Evolutionary conservation across 768 basidiomycete species (phyloP).

Genomic region (Terana coerulea): DNA sequence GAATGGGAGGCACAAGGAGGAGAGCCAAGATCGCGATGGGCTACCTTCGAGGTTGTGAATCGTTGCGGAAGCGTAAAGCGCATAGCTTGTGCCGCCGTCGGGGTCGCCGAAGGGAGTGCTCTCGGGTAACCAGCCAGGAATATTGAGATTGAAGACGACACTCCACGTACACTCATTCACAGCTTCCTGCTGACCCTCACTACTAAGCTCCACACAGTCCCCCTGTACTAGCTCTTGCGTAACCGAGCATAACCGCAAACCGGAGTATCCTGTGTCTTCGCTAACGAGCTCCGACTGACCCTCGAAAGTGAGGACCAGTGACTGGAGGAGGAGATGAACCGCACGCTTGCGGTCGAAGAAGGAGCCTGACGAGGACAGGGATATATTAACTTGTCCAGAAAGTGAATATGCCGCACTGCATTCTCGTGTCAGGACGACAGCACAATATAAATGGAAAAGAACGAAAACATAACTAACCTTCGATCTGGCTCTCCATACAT

Average conservation of each 20-base stretch:
- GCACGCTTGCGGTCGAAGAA: slow-evolving; percentile 53
- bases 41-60: slow-evolving; percentile 45
- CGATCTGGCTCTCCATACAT: slow-evolving; percentile 69
- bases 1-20: slow-evolving; percentile 54
- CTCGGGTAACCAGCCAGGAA: slow-evolving; percentile 90
- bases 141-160: slow-evolving; percentile 71
- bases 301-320: slow-evolving; percentile 75
- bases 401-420: slow-evolving; percentile 82
- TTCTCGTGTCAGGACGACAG: background rate
- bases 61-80: slow-evolving; percentile 63
- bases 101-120: slow-evolving; percentile 39
- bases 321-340: slow-evolving; percentile 56
- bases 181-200: slow-evolving; percentile 59
- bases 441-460: too few relatives aligned
- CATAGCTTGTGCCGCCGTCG: slow-evolving; percentile 56
- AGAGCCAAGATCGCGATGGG: slow-evolving; percentile 41
- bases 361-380: slow-evolving; percentile 47
- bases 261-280: slow-evolving; percentile 60
- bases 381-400: slow-evolving; percentile 73
- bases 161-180: slow-evolving; percentile 63
- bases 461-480: slow-evolving; percentile 62
- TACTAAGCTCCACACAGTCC: slow-evolving; percentile 56
- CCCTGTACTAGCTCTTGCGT: slow-evolving; percentile 56
- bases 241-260: slow-evolving; percentile 62
- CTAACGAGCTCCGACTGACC: slow-evolving; percentile 79